A percentile compares a stretch with the other conserved stretches of the same genome.
Evolutionary conservation across 2,329 filamentous ascomycete genomes (phyloP).

Genomic region (Exutisphaerella laricina): DNA sequence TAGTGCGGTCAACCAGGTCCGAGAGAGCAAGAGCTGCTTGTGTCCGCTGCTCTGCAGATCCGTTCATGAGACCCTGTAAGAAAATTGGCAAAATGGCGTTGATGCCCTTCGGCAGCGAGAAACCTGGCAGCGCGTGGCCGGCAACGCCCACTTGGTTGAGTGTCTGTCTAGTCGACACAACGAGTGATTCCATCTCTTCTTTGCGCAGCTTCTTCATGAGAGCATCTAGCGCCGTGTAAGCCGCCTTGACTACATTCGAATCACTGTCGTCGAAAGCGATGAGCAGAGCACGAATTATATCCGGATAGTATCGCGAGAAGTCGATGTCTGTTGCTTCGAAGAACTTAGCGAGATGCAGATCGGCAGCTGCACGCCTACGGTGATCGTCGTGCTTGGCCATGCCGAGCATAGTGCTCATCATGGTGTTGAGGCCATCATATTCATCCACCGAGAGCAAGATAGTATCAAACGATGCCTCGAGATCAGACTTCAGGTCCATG

Average conservation of each 20-base stretch:
- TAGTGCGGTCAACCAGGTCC: conserved; percentile 90
- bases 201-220: conserved; percentile 88
- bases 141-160: conserved; percentile 83
- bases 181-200: conserved; percentile 95
- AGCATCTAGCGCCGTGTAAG: conserved; percentile 79
- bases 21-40: conserved; percentile 90
- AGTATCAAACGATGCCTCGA: conserved; percentile 77
- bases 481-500: conserved; percentile 64
- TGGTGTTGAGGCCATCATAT: conserved; percentile 88
- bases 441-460: conserved; percentile 92
- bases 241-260: conserved; percentile 74
- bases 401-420: conserved; percentile 86
- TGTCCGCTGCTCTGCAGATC: conserved; percentile 83
- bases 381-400: conserved; percentile 93
- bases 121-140: conserved; percentile 78
- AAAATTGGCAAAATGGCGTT: conserved; percentile 95
- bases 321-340: conserved; percentile 75
- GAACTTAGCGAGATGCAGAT: conserved; percentile 76
- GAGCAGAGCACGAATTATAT: conserved; percentile 83
- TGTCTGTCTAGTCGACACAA: conserved; percentile 77
- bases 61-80: conserved; percentile 96
- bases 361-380: conserved; percentile 69
- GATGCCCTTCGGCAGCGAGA: conserved; percentile 90
- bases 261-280: conserved; percentile 90
- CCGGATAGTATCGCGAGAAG: conserved; percentile 92